Conservation (phyloP, 2,329 filamentous ascomycete species). For the Venturia aucupariae region DNA sequence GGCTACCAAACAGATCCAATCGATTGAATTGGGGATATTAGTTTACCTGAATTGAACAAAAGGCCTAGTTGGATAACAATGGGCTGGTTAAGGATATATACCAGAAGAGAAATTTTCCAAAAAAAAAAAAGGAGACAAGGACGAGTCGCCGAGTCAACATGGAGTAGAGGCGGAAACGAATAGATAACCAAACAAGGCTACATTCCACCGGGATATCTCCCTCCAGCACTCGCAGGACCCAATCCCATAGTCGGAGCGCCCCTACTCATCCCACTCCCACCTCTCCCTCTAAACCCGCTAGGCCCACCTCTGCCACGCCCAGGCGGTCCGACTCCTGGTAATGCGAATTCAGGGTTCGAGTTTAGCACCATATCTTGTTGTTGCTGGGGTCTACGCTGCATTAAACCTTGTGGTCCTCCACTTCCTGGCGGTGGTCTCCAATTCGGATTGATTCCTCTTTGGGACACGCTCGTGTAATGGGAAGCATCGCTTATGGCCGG, state of each 20-base stretch:
- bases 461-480: constrained; percentile 83
- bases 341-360: constrained; percentile 76
- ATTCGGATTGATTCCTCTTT: constrained; percentile 77
- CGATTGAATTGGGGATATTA: background rate
- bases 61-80: background rate
- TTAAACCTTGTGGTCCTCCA: constrained; percentile 35
- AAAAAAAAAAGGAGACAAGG: too few relatives aligned
- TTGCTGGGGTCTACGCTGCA: constrained; percentile 36
- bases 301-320: constrained; percentile 23
- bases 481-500: constrained; percentile 68
- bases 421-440: constrained; percentile 55
- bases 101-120: background rate
- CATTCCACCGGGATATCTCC: constrained; percentile 7
- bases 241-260: constrained; percentile 15
- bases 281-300: constrained; percentile 24
- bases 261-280: constrained; percentile 19
- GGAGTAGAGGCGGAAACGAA: background rate
- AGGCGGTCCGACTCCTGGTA: constrained; percentile 44
- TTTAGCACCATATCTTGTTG: constrained; percentile 59
- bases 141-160: background rate
- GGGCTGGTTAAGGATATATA: background rate
- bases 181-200: background rate
- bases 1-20: background rate
- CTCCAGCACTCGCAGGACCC: constrained; percentile 6
- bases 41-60: background rate